A percentile compares a stretch with the other conserved stretches of the same genome.
These are phyloP conservation scores for Myxozyma melibiosi DNA, from an alignment of 805 yeast species.

Conservation along the genomic window DNA sequence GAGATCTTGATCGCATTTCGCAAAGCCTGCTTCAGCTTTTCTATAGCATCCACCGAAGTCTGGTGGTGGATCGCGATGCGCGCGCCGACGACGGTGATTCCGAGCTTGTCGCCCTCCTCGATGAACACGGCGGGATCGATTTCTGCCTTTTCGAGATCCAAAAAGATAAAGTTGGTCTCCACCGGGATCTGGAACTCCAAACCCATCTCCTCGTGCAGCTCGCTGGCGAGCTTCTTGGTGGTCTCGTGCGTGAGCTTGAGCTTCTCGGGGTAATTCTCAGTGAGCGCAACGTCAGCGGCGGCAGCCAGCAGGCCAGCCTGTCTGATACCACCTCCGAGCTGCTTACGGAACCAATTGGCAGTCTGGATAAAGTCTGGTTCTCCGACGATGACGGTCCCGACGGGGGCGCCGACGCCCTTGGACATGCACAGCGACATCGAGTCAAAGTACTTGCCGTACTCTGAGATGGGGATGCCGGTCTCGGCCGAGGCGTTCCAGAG, in stretches of 20 bases:
- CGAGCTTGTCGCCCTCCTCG: constrained; percentile 58
- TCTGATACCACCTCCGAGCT: constrained; percentile 91
- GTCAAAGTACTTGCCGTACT: constrained; percentile 78
- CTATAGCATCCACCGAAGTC: constrained; percentile 56
- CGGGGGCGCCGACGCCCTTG: constrained; percentile 90
- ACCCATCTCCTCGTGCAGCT: constrained; percentile 46
- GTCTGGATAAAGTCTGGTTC: constrained; percentile 56
- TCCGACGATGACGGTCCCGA: constrained; percentile 87
- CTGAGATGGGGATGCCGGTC: constrained; percentile 65
- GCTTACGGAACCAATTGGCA: constrained; percentile 86
- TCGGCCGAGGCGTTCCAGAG: constrained; percentile 86
- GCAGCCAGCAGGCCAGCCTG: constrained; percentile 80
- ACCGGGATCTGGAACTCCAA: constrained; percentile 71
- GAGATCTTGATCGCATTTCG: constrained; percentile 16
- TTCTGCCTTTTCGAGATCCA: constrained; percentile 54
- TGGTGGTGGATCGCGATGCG: constrained; percentile 83
- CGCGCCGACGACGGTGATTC: constrained; percentile 67
- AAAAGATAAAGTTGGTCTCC: constrained; percentile 79
- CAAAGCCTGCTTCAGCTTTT: constrained; percentile 55
- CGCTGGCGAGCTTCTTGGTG: constrained; percentile 53
- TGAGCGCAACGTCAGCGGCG: constrained; percentile 80
- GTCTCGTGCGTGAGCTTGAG: constrained; percentile 53
- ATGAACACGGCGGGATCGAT: constrained; percentile 61
- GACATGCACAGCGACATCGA: constrained; percentile 88
- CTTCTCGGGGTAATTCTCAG: constrained; percentile 63